Percentiles rank a stretch among this genome's conserved stretches.
Evolutionary conservation across 306 rosid genomes (phyloP).

Genomic region (Dalbergia oliveri): DNA sequence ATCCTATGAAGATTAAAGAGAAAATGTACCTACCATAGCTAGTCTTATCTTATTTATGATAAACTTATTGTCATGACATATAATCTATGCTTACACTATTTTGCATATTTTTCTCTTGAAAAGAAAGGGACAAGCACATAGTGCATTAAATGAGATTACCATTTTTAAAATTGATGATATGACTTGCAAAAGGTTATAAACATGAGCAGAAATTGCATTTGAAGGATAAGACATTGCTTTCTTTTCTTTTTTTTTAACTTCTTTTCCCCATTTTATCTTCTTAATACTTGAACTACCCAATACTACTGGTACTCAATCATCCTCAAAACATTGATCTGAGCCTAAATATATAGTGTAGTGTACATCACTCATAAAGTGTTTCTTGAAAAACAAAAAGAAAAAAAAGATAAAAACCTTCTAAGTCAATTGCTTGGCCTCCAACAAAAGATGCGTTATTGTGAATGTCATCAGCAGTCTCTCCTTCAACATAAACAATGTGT

Average conservation of each 20-base stretch:
- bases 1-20: background rate
- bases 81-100: background rate
- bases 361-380: background rate
- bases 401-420: slow-evolving; percentile 68
- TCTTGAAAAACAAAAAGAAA: no score
- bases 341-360: slow-evolving; percentile 7
- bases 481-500: slow-evolving; percentile 73
- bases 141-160: background rate
- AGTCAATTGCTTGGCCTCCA: slow-evolving; percentile 56
- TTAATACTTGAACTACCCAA: background rate
- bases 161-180: background rate
- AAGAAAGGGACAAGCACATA: background rate
- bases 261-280: no score
- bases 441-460: slow-evolving; percentile 44
- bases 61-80: background rate
- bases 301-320: background rate
- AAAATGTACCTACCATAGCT: background rate
- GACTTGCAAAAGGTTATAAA: background rate
- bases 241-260: no score
- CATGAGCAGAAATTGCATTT: background rate
- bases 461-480: slow-evolving; percentile 49
- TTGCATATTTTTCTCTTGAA: background rate
- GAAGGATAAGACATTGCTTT: background rate
- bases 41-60: background rate
- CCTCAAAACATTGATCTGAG: background rate